phyloP scores from a whole-genome alignment of 2,329 filamentous ascomycete genomes.

The Diaporthe longicolla region DNA sequence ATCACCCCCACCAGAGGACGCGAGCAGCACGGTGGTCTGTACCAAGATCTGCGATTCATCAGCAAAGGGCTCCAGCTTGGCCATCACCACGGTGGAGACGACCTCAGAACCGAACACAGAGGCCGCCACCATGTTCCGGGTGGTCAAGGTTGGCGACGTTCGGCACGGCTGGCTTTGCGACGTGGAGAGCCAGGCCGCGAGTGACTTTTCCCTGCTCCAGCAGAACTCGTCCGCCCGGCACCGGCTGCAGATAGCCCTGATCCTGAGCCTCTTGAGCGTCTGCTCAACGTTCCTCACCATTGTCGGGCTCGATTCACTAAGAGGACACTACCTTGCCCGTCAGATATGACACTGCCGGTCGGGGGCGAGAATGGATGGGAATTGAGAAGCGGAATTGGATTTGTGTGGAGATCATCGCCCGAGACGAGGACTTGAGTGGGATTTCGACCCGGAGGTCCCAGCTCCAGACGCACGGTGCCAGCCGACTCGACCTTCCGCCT shows the following conservation, averaged over 20 bases:
- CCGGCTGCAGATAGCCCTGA: conserved; percentile 37
- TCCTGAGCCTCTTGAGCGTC: conserved; percentile 39
- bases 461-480: conserved; percentile 19
- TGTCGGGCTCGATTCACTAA: conserved; percentile 36
- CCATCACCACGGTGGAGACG: conserved; percentile 19
- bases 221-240: conserved; percentile 21
- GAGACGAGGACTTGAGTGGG: conserved; percentile 32
- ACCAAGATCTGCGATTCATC: conserved; percentile 5
- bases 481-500: conserved; percentile 13
- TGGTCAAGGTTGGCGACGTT: conserved; percentile 33
- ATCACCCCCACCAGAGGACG: background rate
- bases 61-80: conserved; percentile 18
- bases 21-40: background rate
- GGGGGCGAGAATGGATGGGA: background rate
- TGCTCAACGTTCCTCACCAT: conserved; percentile 40
- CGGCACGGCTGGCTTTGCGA: conserved; percentile 34
- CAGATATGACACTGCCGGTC: conserved; percentile 3
- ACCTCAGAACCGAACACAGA: conserved; percentile 18
- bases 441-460: conserved; percentile 27
- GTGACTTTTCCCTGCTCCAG: conserved; percentile 9
- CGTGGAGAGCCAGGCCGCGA: conserved; percentile 35
- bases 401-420: conserved; percentile 26
- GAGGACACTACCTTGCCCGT: conserved; percentile 37
- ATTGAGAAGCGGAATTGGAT: conserved; percentile 29
- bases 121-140: conserved; percentile 20